These are phyloP conservation scores for Oryza officinalis DNA, from an alignment of 176 grass and related monocot genomes.

Conservation along the genomic window DNA sequence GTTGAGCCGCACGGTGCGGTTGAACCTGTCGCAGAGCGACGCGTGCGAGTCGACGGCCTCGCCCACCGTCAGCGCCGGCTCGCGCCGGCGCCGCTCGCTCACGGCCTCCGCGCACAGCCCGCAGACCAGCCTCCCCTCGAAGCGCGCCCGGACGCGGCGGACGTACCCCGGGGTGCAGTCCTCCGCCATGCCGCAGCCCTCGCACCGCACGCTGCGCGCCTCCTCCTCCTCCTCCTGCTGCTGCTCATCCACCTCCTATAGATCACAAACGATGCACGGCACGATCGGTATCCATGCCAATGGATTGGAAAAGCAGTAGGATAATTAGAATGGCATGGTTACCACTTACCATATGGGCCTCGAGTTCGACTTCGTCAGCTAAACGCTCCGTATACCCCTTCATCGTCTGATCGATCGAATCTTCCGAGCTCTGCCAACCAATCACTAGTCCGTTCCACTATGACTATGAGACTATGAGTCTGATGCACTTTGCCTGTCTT, in stretches of 20 bases:
- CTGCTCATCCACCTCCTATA: background rate
- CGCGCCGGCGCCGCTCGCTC: conserved; percentile 37
- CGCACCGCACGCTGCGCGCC: background rate
- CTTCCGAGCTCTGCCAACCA: background rate
- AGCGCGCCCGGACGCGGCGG: conserved; percentile 14
- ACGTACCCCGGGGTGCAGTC: background rate
- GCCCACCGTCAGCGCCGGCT: conserved; percentile 14
- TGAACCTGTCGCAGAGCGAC: conserved; percentile 46
- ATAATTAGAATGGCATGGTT: background rate
- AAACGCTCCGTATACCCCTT: background rate
- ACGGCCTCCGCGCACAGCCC: conserved; percentile 56
- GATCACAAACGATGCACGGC: background rate
- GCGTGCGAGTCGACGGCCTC: conserved; percentile 47
- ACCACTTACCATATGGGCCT: background rate
- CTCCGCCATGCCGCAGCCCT: background rate
- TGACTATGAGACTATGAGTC: background rate
- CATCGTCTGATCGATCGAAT: background rate
- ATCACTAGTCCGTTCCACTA: background rate
- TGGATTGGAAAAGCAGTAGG: background rate
- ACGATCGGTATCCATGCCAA: background rate
- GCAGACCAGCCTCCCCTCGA: conserved; percentile 48
- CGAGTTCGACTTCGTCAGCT: background rate
- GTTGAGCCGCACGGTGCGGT: conserved; percentile 46
- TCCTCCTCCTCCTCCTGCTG: background rate
- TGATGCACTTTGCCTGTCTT: background rate